phyloP scores from a whole-genome alignment of 768 basidiomycete genomes.

The Termitomyces bulborhizus region DNA sequence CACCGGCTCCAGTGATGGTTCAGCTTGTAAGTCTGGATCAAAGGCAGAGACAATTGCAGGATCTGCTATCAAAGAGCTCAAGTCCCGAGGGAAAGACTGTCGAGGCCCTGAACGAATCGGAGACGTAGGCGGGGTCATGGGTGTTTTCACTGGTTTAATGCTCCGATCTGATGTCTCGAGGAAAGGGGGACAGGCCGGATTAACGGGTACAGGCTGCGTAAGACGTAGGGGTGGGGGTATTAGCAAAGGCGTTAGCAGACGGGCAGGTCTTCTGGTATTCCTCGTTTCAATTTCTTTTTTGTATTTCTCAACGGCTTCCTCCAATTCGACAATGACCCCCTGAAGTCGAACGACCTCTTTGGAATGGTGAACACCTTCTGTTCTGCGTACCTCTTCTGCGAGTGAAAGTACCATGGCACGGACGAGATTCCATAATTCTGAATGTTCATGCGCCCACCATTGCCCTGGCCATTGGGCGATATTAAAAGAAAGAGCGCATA shows the following conservation, averaged over 20 bases:
- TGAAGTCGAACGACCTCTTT: slow-evolving; percentile 45
- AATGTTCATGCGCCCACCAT: slow-evolving; percentile 61
- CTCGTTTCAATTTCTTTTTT: slow-evolving; percentile 18
- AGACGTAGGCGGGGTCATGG: slow-evolving; percentile 18
- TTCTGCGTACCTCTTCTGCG: slow-evolving; percentile 59
- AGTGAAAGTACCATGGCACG: slow-evolving; percentile 53
- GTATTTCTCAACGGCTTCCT: slow-evolving; percentile 36
- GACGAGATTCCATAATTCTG: slow-evolving; percentile 55
- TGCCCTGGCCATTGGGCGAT: slow-evolving; percentile 65
- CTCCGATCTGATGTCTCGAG: background rate
- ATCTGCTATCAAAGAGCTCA: background rate
- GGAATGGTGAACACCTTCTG: slow-evolving; percentile 18
- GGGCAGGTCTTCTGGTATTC: slow-evolving; percentile 5
- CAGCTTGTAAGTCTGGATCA: background rate
- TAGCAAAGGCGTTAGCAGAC: slow-evolving; percentile 8
- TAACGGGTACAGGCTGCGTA: background rate
- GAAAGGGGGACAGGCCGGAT: slow-evolving; percentile 2
- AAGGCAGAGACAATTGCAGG: background rate
- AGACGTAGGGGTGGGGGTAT: slow-evolving; percentile 8
- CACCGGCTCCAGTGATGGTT: background rate
- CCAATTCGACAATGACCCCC: slow-evolving; percentile 43
- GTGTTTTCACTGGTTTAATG: slow-evolving; percentile 3
- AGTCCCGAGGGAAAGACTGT: background rate
- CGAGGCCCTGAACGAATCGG: slow-evolving; percentile 7
- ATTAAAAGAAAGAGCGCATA: slow-evolving; percentile 36